phyloP scores from a whole-genome alignment of 257 asterid genomes.

The Fraxinus cuspidata region DNA sequence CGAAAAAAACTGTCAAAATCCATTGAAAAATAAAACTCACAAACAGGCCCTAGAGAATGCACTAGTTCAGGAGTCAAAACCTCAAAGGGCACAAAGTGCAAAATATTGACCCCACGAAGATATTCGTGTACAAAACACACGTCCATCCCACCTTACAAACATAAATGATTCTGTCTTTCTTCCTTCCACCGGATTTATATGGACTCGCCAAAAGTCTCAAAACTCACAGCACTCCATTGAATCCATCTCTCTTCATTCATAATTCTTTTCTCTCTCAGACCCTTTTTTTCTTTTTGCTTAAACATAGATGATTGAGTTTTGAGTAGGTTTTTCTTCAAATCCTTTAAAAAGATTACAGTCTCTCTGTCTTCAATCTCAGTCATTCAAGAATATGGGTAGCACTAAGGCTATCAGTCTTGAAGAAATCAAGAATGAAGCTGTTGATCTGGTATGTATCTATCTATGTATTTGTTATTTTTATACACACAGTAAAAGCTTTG shows the following conservation, averaged over 20 bases:
- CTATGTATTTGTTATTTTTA: neutral
- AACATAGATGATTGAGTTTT: neutral
- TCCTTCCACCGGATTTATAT: constrained; percentile 21
- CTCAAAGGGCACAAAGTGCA: constrained; percentile 25
- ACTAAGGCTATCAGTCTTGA: constrained; percentile 65
- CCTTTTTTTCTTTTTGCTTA: neutral
- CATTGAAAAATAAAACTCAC: no score
- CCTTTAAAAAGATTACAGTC: neutral
- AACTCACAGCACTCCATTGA: neutral
- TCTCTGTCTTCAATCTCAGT: neutral
- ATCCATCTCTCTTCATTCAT: neutral
- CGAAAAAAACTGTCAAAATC: no score
- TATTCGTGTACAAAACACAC: neutral
- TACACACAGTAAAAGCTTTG: neutral
- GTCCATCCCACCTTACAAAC: neutral
- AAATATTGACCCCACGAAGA: constrained; percentile 5
- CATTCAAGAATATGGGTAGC: constrained; percentile 40
- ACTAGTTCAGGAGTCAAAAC: no score
- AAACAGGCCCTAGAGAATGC: no score
- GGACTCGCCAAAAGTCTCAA: constrained; percentile 9
- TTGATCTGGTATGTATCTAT: constrained; percentile 54
- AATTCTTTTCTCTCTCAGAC: neutral
- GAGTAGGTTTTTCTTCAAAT: constrained; percentile 16
- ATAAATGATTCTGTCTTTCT: constrained; percentile 16
- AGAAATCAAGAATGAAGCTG: constrained; percentile 84